These are phyloP conservation scores for Cephalotrichum gorgonifer DNA, from an alignment of 2,329 filamentous ascomycete genomes.

Conservation along the genomic window DNA sequence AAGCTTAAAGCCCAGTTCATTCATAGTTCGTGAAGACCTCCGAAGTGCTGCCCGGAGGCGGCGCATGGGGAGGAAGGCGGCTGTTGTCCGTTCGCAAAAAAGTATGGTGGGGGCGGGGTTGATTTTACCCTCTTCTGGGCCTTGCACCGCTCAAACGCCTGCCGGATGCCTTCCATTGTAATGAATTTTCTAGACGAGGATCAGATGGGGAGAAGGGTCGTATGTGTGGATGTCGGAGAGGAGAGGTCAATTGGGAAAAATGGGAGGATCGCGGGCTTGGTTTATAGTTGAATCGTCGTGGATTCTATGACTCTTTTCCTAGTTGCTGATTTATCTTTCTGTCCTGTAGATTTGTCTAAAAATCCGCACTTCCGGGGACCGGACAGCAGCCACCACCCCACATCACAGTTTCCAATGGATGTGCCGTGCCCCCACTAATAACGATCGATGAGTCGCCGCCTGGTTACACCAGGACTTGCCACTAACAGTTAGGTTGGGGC, in stretches of 20 bases:
- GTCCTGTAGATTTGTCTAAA: no score
- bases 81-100: no score
- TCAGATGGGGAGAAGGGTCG: background rate
- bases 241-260: background rate
- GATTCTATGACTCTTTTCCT: background rate
- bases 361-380: no score
- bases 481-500: no score
- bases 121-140: conserved; percentile 43
- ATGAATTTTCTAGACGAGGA: background rate
- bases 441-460: no score
- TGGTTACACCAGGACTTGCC: no score
- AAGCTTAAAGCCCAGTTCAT: background rate
- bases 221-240: background rate
- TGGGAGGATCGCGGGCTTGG: background rate
- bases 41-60: conserved; percentile 14
- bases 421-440: no score
- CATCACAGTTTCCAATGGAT: no score
- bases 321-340: no score
- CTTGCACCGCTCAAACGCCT: conserved; percentile 52
- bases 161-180: conserved; percentile 44
- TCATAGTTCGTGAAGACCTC: background rate
- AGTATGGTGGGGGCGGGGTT: conserved; percentile 1
- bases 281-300: background rate
- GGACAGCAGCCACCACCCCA: no score
- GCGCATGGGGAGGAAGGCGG: no score